A percentile compares a stretch with the other conserved stretches of the same genome.
These are phyloP conservation scores for Moesziomyces sp. DNA, from an alignment of 1,284 basidiomycete species.

Conservation along the genomic window DNA sequence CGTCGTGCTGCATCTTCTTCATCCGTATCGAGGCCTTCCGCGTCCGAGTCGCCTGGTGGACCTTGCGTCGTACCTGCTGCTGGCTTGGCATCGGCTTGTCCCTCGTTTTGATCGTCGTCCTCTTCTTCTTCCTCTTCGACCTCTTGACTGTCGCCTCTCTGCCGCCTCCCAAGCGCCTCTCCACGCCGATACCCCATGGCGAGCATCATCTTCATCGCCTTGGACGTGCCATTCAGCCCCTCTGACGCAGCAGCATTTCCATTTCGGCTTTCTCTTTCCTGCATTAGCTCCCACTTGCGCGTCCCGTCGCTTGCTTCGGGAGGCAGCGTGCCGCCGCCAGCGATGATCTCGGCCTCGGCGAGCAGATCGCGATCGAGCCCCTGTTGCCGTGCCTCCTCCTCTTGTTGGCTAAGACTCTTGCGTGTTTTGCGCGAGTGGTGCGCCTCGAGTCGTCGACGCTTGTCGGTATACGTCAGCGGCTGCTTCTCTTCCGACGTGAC, in stretches of 20 bases:
- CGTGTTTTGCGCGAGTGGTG: conserved; percentile 7
- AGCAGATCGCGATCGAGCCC: conserved; percentile 41
- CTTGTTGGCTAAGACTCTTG: conserved; percentile 19
- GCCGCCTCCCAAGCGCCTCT: conserved; percentile 33
- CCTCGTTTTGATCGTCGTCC: not conserved
- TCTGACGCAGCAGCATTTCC: not conserved
- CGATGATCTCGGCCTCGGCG: conserved; percentile 47
- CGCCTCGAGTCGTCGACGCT: conserved; percentile 24
- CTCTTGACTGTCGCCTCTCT: conserved; percentile 13
- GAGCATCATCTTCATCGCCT: conserved; percentile 56
- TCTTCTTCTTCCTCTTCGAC: conserved; percentile 19
- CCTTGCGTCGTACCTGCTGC: not conserved
- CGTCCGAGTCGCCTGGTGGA: conserved; percentile 7
- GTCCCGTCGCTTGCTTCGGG: conserved; percentile 14
- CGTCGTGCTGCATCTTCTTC: conserved; percentile 9
- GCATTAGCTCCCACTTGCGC: conserved; percentile 27
- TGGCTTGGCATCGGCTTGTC: not conserved
- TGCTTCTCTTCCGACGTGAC: conserved; percentile 12
- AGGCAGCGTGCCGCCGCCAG: conserved; percentile 37
- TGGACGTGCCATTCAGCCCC: conserved; percentile 24
- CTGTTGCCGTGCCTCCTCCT: conserved; percentile 28
- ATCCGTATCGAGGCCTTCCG: conserved; percentile 19
- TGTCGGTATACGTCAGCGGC: conserved; percentile 32
- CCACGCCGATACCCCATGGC: conserved; percentile 54
- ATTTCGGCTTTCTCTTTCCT: not conserved